Evolutionary conservation across 345 rosid genomes (phyloP).

Genomic region (Hibiscus tridactylites): DNA sequence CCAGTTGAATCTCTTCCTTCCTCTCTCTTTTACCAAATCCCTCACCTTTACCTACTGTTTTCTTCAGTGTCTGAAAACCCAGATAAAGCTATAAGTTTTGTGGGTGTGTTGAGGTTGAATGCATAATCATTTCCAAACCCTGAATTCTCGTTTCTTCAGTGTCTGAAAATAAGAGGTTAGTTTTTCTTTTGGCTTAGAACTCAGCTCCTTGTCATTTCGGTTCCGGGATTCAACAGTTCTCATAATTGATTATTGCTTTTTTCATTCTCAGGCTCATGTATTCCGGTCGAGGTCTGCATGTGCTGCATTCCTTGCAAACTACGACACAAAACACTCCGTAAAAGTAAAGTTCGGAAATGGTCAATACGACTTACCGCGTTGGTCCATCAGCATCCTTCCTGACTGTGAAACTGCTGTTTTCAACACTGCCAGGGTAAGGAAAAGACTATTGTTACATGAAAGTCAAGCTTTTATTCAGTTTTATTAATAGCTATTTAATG

Average conservation of each 20-base stretch:
- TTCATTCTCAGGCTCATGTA: slow-evolving; percentile 40
- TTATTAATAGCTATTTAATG: neutral
- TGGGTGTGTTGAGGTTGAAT: no score
- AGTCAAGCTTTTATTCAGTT: neutral
- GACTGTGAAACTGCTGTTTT: slow-evolving; percentile 59
- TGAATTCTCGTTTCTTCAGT: no score
- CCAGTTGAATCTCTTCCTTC: no score
- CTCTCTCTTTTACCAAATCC: no score
- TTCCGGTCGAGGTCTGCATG: slow-evolving; percentile 39
- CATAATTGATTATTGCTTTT: neutral
- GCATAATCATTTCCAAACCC: no score
- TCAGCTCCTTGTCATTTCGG: neutral
- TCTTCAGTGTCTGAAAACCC: no score
- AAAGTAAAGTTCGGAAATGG: slow-evolving; percentile 37
- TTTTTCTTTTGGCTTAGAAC: neutral
- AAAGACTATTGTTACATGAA: neutral
- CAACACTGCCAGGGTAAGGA: slow-evolving; percentile 66
- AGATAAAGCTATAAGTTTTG: no score
- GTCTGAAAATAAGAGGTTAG: slow-evolving; percentile 71
- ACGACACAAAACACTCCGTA: slow-evolving; percentile 30
- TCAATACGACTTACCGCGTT: slow-evolving; percentile 55
- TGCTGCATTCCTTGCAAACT: slow-evolving; percentile 73
- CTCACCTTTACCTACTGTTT: no score
- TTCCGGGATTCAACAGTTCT: neutral
- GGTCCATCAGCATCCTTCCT: slow-evolving; percentile 78